phyloP scores from a whole-genome alignment of 2,329 filamentous ascomycete species.

The Sporothrix humicola region DNA sequence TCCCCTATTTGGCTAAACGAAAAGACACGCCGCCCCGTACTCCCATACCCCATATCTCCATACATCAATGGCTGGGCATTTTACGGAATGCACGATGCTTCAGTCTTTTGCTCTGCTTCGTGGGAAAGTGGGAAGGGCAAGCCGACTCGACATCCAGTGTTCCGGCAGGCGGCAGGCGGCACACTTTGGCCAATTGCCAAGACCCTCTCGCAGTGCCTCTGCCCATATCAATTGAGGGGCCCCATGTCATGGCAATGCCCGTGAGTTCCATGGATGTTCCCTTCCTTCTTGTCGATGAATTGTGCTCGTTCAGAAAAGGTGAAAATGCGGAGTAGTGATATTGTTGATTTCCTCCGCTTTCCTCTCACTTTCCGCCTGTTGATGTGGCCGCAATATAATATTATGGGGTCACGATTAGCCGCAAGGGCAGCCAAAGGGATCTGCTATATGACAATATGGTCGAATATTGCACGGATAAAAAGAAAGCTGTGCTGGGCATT shows the following conservation, averaged over 20 bases:
- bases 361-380: background rate
- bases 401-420: background rate
- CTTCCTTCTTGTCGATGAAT: background rate
- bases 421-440: background rate
- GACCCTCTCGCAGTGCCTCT: background rate
- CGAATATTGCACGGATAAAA: slow-evolving; percentile 1
- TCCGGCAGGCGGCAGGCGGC: background rate
- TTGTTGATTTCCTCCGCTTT: background rate
- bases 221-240: background rate
- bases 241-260: background rate
- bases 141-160: background rate
- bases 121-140: no score
- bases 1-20: slow-evolving; percentile 2
- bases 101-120: background rate
- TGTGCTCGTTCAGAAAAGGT: background rate
- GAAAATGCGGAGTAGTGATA: background rate
- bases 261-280: background rate
- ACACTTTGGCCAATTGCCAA: background rate
- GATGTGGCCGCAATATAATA: background rate
- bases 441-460: background rate
- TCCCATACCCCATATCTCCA: background rate
- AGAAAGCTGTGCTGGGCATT: no score
- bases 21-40: background rate
- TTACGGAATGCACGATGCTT: background rate
- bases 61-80: background rate